Conservation (phyloP, 2,329 filamentous ascomycete species). For the Fonsecaea pugnacius region DNA sequence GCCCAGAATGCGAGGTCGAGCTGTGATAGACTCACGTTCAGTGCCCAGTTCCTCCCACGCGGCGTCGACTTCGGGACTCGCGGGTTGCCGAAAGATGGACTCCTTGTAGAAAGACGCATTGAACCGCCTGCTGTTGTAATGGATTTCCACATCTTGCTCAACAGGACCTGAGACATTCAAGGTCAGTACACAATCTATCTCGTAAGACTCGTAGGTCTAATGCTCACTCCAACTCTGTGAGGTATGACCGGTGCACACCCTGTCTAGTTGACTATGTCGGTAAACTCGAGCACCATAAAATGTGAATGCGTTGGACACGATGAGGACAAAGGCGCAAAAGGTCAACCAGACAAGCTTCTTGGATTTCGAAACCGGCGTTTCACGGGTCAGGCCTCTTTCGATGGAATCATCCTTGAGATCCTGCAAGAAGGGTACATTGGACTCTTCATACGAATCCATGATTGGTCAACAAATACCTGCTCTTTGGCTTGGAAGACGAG, state of each 20-base stretch:
- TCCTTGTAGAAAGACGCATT: neutral
- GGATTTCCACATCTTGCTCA: neutral
- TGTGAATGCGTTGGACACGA: neutral
- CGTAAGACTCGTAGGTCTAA: neutral
- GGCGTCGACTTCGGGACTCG: neutral
- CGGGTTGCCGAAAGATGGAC: neutral
- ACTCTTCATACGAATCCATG: neutral
- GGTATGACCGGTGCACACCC: neutral
- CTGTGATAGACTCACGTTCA: neutral
- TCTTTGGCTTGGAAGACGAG: neutral
- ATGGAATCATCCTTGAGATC: neutral
- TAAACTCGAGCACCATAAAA: constrained; percentile 5
- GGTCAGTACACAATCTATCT: neutral
- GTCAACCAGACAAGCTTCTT: neutral
- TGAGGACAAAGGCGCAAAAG: neutral
- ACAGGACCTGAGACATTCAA: neutral
- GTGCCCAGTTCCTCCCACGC: constrained; percentile 2
- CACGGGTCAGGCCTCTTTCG: neutral
- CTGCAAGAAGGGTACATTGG: neutral
- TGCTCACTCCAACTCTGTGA: constrained; percentile 1
- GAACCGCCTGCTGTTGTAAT: neutral
- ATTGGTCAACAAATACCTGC: neutral
- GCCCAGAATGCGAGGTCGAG: neutral
- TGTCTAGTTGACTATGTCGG: constrained; percentile 1
- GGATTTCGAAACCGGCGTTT: neutral